These are phyloP conservation scores for Aegilops speltoides DNA, from an alignment of 176 grass and related monocot species.

Conservation along the genomic window DNA sequence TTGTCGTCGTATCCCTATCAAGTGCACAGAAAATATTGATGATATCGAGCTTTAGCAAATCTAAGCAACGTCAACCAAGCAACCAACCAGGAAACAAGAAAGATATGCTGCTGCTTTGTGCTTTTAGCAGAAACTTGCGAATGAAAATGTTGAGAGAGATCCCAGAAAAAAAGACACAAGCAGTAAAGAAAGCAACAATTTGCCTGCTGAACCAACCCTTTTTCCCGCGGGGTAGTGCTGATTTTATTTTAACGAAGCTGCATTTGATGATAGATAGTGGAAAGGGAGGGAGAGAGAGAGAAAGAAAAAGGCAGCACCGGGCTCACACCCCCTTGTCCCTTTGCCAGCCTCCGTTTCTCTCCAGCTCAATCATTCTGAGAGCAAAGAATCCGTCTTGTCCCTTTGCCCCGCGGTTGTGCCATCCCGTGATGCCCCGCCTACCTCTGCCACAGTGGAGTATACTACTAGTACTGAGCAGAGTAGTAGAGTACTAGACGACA, in stretches of 20 bases:
- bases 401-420: constrained; percentile 36
- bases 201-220: background rate
- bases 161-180: background rate
- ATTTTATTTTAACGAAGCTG: too few species aligned
- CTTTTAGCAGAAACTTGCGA: constrained; percentile 42
- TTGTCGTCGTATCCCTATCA: constrained; percentile 12
- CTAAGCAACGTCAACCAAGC: background rate
- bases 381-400: constrained; percentile 33
- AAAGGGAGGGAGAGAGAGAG: background rate
- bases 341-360: constrained; percentile 47
- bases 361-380: constrained; percentile 46
- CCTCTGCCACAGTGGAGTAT: constrained; percentile 31
- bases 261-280: background rate
- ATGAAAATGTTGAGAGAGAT: background rate
- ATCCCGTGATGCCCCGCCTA: constrained; percentile 50
- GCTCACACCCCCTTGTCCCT: constrained; percentile 46
- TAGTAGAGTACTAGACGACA: constrained; percentile 33
- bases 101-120: background rate
- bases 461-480: background rate
- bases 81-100: constrained; percentile 37
- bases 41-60: constrained; percentile 9
- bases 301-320: constrained; percentile 22
- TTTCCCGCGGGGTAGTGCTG: background rate
- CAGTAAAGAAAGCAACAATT: constrained; percentile 7
- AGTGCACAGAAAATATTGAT: constrained; percentile 5